A percentile compares a stretch with the other conserved stretches of the same genome.
Evolutionary conservation across 2,329 filamentous ascomycete species (phyloP).

Genomic region (Fusarium sp.): DNA sequence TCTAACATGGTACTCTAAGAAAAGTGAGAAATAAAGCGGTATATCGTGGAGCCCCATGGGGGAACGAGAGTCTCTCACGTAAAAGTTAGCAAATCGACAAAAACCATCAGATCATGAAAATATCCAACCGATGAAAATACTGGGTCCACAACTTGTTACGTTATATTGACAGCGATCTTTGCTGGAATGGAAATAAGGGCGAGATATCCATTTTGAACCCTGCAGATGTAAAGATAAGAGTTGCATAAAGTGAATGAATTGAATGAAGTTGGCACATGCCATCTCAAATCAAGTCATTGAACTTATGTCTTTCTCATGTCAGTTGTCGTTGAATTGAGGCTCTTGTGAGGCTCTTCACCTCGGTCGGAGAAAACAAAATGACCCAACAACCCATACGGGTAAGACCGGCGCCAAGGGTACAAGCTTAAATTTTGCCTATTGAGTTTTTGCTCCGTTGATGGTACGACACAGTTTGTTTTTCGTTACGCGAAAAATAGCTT

Average conservation of each 20-base stretch:
- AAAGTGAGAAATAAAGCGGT: background rate
- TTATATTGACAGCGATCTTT: conserved; percentile 38
- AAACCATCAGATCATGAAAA: conserved; percentile 37
- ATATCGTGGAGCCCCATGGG: conserved; percentile 39
- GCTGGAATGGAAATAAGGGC: background rate
- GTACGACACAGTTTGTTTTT: conserved; percentile 6
- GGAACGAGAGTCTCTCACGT: conserved; percentile 31
- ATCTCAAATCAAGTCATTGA: too few relatives aligned
- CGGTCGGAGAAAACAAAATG: background rate
- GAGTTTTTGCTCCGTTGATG: background rate
- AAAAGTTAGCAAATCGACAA: conserved; percentile 38
- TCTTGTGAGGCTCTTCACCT: conserved; percentile 5
- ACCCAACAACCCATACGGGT: background rate
- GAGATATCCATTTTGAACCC: background rate
- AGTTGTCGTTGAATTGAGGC: conserved; percentile 15
- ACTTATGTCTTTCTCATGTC: background rate
- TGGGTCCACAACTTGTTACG: conserved; percentile 25
- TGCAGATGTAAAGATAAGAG: background rate
- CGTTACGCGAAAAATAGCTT: conserved; percentile 37
- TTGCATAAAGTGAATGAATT: too few relatives aligned
- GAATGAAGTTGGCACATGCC: too few relatives aligned
- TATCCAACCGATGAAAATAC: conserved; percentile 1
- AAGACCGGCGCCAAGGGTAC: conserved; percentile 12
- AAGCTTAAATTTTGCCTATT: conserved; percentile 14
- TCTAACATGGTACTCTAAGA: conserved; percentile 2